Evolutionary conservation across 2,329 filamentous ascomycete genomes (phyloP).

Genomic region (Fusarium palustre): DNA sequence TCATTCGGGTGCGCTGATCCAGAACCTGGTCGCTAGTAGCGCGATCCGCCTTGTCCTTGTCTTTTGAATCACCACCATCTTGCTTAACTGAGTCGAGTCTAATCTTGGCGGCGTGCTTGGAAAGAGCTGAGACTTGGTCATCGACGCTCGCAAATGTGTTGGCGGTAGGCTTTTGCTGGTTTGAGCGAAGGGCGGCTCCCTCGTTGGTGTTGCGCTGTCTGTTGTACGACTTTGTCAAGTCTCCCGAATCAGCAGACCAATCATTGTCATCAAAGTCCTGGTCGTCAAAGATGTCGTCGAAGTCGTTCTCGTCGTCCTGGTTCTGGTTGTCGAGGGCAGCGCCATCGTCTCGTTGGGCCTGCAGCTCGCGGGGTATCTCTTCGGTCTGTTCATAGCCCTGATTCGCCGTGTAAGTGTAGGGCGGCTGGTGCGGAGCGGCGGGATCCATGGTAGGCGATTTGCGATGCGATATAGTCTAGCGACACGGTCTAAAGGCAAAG

Average conservation of each 20-base stretch:
- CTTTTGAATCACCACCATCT: conserved; percentile 57
- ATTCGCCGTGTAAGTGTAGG: conserved; percentile 58
- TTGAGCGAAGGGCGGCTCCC: conserved; percentile 70
- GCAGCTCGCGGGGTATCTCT: conserved; percentile 50
- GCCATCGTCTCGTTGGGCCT: conserved; percentile 47
- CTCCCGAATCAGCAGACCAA: conserved; percentile 68
- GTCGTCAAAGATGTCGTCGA: conserved; percentile 52
- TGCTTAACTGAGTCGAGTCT: conserved; percentile 76
- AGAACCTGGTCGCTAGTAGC: conserved; percentile 95
- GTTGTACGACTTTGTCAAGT: conserved; percentile 90
- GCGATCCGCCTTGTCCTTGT: conserved; percentile 90
- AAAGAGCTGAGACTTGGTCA: conserved; percentile 87
- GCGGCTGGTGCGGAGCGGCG: conserved; percentile 59
- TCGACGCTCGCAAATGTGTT: conserved; percentile 85
- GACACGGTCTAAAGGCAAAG: neutral
- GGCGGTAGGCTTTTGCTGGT: conserved; percentile 80
- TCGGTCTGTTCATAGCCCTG: conserved; percentile 58
- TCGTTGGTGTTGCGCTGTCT: conserved; percentile 77
- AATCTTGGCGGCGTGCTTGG: conserved; percentile 87
- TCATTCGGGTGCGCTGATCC: conserved; percentile 94
- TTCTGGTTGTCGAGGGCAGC: conserved; percentile 37
- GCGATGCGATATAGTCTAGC: neutral
- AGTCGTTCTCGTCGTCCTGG: conserved; percentile 43
- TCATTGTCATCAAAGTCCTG: conserved; percentile 74
- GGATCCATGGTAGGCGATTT: conserved; percentile 41